Conservation (phyloP, 2,329 filamentous ascomycete genomes). For the Botrytis byssoidea region DNA sequence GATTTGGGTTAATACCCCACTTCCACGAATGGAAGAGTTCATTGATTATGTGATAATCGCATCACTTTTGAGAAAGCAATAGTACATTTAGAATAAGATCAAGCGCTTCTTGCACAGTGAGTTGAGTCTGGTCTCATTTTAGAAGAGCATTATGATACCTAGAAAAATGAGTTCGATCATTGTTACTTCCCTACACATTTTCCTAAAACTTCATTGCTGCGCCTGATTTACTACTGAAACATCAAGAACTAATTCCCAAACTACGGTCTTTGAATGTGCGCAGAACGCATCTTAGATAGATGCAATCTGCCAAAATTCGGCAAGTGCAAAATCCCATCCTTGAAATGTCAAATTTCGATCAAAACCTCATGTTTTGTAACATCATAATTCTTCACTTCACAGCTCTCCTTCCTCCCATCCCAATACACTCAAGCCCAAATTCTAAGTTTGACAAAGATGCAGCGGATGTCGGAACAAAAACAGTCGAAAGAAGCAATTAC, state of each 20-base stretch:
- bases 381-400: not conserved
- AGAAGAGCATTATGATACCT: not conserved
- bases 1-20: not conserved
- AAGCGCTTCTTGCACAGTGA: not conserved
- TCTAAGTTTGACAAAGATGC: not conserved
- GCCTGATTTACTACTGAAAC: too few relatives aligned
- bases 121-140: not conserved
- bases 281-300: not conserved
- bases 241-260: not conserved
- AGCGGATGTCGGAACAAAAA: not conserved
- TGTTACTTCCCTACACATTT: not conserved
- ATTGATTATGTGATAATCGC: not conserved
- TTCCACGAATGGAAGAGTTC: not conserved
- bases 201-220: not conserved
- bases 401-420: not conserved
- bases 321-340: not conserved
- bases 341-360: not conserved
- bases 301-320: not conserved
- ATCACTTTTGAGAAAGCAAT: not conserved
- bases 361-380: not conserved
- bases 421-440: not conserved
- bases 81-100: not conserved
- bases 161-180: not conserved
- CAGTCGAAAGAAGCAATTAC: fast-evolving
- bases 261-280: not conserved